These are phyloP conservation scores for Eucalyptus sp. DNA, from an alignment of 345 rosid species.

Conservation along the genomic window DNA sequence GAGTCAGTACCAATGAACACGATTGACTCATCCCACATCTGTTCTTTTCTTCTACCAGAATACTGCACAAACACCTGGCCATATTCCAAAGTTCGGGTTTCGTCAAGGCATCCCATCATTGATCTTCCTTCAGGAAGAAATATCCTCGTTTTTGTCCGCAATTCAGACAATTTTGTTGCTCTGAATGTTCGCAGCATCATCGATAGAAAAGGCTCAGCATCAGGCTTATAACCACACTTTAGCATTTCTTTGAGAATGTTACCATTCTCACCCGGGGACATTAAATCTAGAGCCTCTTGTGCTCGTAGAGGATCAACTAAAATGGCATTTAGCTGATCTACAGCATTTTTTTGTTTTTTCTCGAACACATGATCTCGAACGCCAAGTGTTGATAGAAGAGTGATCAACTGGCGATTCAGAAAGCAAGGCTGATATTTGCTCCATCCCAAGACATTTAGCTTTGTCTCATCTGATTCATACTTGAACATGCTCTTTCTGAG, in stretches of 20 bases:
- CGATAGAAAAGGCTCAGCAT: conserved; percentile 71
- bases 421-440: conserved; percentile 59
- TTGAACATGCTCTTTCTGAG: conserved; percentile 45
- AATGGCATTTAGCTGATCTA: conserved; percentile 48
- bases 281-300: conserved; percentile 59
- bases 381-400: conserved; percentile 45
- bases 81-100: conserved; percentile 55
- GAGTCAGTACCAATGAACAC: background rate
- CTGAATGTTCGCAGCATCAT: conserved; percentile 90
- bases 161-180: conserved; percentile 57
- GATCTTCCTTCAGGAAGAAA: conserved; percentile 47
- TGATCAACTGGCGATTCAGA: conserved; percentile 53
- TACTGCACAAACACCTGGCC: conserved; percentile 71
- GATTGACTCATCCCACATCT: background rate
- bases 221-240: conserved; percentile 56
- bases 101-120: conserved; percentile 94
- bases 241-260: conserved; percentile 57
- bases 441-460: conserved; percentile 45
- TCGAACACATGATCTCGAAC: conserved; percentile 35
- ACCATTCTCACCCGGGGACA: conserved; percentile 64
- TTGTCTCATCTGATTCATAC: conserved; percentile 29
- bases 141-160: conserved; percentile 61
- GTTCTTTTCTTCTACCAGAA: conserved; percentile 4
- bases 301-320: conserved; percentile 53
- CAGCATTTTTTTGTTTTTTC: conserved; percentile 46